A percentile compares a stretch with the other conserved stretches of the same genome.
Evolutionary conservation across 73 alveolate species (phyloP).

Genomic region (Paramecium pentaurelia): DNA sequence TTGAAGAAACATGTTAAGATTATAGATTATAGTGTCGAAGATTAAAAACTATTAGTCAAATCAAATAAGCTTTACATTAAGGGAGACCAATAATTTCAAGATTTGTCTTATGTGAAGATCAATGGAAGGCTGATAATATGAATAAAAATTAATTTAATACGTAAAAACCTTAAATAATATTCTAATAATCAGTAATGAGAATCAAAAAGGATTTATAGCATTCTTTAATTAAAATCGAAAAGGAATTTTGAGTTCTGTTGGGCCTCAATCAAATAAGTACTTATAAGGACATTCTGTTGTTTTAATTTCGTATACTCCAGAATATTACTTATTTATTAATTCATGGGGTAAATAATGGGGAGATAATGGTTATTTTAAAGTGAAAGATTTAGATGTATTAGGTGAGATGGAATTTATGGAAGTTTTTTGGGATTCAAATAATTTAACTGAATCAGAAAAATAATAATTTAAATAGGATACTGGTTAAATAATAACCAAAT

Average conservation of each 20-base stretch:
- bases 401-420: not conserved
- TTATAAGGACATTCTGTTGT: not conserved
- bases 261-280: not conserved
- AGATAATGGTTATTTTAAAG: not conserved
- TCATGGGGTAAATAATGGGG: conserved; percentile 26
- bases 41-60: not conserved
- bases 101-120: not conserved
- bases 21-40: not conserved
- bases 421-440: not conserved
- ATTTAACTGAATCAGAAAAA: not conserved
- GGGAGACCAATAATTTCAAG: not conserved
- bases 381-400: not conserved
- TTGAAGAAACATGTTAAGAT: not conserved
- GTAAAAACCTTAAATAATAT: too few relatives aligned
- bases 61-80: not conserved
- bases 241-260: not conserved
- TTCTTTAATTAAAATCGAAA: not conserved
- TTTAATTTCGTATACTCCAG: not conserved
- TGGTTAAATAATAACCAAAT: not conserved
- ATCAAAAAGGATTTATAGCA: not conserved
- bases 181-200: too few relatives aligned
- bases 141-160: too few relatives aligned
- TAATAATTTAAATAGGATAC: not conserved
- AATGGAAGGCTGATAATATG: not conserved
- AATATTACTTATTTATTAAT: not conserved